These are phyloP conservation scores for Penicillium silybi DNA, from an alignment of 495 filamentous ascomycete genomes.

Conservation along the genomic window DNA sequence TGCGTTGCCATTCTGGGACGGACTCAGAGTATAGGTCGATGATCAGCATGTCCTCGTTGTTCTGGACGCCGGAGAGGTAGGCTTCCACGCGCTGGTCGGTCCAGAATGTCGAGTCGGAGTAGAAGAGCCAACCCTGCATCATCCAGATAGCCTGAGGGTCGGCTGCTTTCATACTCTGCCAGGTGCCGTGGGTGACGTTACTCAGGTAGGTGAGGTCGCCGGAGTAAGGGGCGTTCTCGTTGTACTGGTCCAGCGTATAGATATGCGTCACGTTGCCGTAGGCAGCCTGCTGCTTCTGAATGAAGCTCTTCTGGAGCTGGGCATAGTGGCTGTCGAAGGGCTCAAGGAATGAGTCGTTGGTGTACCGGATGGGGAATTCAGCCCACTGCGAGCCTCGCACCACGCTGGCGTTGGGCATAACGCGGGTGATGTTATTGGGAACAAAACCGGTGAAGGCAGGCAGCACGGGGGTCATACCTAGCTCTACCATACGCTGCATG, in stretches of 20 bases:
- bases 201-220: background rate
- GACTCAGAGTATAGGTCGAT: constrained; percentile 51
- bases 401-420: constrained; percentile 40
- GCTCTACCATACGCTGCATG: constrained; percentile 45
- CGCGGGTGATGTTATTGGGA: constrained; percentile 33
- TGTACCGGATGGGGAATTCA: constrained; percentile 37
- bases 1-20: constrained; percentile 49
- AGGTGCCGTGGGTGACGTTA: constrained; percentile 45
- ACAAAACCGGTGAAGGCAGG: constrained; percentile 49
- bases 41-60: constrained; percentile 46
- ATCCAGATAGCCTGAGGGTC: constrained; percentile 50
- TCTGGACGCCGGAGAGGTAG: constrained; percentile 45
- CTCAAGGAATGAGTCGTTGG: constrained; percentile 48
- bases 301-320: constrained; percentile 43
- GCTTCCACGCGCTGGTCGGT: constrained; percentile 45
- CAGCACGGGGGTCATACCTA: constrained; percentile 50
- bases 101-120: constrained; percentile 43
- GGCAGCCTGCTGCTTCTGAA: constrained; percentile 42
- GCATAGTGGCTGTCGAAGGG: constrained; percentile 44
- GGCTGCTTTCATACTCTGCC: constrained; percentile 42
- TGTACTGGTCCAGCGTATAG: constrained; percentile 53
- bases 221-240: constrained; percentile 48
- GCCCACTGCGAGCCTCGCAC: constrained; percentile 46
- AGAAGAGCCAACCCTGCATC: constrained; percentile 57
- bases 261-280: constrained; percentile 50